phyloP scores from a whole-genome alignment of 2,329 filamentous ascomycete species.

The Neonectria coccinea region DNA sequence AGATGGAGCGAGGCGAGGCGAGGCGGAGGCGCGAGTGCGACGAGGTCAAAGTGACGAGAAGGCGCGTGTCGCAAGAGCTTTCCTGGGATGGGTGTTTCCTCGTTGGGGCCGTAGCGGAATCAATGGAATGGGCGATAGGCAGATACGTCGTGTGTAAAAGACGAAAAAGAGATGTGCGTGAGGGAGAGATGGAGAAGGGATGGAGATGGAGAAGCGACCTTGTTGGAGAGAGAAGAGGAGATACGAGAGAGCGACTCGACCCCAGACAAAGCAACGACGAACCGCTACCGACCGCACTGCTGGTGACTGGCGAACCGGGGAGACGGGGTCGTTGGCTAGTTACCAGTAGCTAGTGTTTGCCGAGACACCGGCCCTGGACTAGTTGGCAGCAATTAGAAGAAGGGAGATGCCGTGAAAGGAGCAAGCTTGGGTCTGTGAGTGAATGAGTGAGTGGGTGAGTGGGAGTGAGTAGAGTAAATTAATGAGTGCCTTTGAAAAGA shows the following conservation, averaged over 20 bases:
- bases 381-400: conserved; percentile 16
- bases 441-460: not conserved
- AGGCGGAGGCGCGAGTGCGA: not conserved
- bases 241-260: conserved; percentile 4
- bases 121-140: conserved; percentile 21
- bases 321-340: conserved; percentile 18
- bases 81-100: conserved; percentile 9
- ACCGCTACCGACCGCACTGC: conserved; percentile 4
- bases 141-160: conserved; percentile 5
- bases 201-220: conserved; percentile 4
- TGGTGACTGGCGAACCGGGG: conserved; percentile 12
- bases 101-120: conserved; percentile 4
- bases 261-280: conserved; percentile 20
- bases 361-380: conserved; percentile 27
- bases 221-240: not conserved
- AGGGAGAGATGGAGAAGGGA: conserved; percentile 9
- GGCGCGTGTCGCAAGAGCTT: conserved; percentile 7
- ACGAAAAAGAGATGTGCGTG: conserved; percentile 3
- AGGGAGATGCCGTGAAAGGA: conserved; percentile 13
- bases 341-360: conserved; percentile 7
- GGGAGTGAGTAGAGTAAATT: not conserved
- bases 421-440: not conserved
- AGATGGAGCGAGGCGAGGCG: conserved; percentile 4
- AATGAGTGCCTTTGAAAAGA: conserved; percentile 6
- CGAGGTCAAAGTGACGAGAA: conserved; percentile 20